These are phyloP conservation scores for Pholiota molesta DNA, from an alignment of 768 basidiomycete genomes.

Conservation along the genomic window DNA sequence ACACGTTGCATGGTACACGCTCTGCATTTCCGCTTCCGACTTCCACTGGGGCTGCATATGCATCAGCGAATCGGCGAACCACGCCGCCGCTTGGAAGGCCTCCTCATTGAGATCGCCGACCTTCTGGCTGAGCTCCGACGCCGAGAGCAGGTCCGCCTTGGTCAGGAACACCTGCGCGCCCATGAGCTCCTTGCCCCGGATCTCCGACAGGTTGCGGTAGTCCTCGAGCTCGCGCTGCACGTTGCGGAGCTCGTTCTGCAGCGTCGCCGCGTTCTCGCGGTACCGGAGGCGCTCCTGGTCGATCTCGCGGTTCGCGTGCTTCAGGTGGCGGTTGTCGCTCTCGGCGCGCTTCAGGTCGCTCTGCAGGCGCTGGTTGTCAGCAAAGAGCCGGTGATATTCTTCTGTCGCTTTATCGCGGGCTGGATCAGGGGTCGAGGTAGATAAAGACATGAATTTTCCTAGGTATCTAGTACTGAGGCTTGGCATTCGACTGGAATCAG, in stretches of 20 bases:
- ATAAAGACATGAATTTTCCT: too few species aligned
- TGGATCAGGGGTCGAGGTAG: neutral
- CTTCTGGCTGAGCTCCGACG: conserved; percentile 25
- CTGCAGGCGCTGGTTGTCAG: neutral
- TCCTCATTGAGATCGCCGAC: conserved; percentile 16
- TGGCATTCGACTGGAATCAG: neutral
- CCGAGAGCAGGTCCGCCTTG: conserved; percentile 21
- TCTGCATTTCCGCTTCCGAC: conserved; percentile 7
- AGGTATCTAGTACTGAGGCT: neutral
- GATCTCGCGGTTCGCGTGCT: neutral
- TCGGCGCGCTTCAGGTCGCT: neutral
- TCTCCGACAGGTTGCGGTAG: conserved; percentile 26
- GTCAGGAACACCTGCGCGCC: conserved; percentile 24
- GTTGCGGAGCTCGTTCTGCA: conserved; percentile 15
- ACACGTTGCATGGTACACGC: neutral
- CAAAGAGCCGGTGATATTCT: neutral
- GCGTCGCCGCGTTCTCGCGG: neutral
- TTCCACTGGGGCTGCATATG: conserved; percentile 21
- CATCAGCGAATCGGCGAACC: conserved; percentile 34
- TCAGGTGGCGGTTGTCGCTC: neutral
- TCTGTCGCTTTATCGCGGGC: neutral
- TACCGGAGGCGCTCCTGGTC: neutral
- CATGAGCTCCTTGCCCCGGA: conserved; percentile 33
- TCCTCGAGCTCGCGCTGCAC: conserved; percentile 17
- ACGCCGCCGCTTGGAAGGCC: conserved; percentile 25